A percentile compares a stretch with the other conserved stretches of the same genome.
Conservation (phyloP, 1,139 yeast species). For the Magnusiomyces tetraspermus region DNA sequence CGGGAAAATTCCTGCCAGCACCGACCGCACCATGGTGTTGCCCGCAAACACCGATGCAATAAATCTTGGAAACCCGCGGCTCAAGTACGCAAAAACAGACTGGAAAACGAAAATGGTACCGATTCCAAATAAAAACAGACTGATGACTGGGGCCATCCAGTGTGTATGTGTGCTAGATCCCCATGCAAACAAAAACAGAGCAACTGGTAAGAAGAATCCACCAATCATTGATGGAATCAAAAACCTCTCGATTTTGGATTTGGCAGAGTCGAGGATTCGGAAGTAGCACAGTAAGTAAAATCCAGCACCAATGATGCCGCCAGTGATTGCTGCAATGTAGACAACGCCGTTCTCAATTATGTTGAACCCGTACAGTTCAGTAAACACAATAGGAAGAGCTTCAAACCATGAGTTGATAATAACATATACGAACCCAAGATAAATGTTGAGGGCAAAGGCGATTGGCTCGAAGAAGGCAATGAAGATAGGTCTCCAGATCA, state of each 20-base stretch:
- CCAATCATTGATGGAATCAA: conserved; percentile 36
- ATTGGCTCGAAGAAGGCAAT: conserved; percentile 33
- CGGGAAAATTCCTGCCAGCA: conserved; percentile 49
- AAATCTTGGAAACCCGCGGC: conserved; percentile 64
- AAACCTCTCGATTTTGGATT: conserved; percentile 12
- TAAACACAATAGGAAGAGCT: conserved; percentile 50
- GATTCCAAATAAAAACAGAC: conserved; percentile 69
- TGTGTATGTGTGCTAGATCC: conserved; percentile 51
- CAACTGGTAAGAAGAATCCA: conserved; percentile 53
- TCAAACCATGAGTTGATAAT: conserved; percentile 51
- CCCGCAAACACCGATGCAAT: conserved; percentile 52
- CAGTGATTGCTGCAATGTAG: conserved; percentile 40
- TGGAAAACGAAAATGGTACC: conserved; percentile 68
- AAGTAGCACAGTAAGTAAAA: conserved; percentile 11
- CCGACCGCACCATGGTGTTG: conserved; percentile 42
- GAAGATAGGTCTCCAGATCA: conserved; percentile 40
- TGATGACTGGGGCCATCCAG: conserved; percentile 71
- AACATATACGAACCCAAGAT: conserved; percentile 47
- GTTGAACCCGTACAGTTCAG: conserved; percentile 40
- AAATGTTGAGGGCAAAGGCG: conserved; percentile 33
- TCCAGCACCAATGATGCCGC: conserved; percentile 30
- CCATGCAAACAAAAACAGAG: conserved; percentile 79
- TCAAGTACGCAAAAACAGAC: conserved; percentile 58
- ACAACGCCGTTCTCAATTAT: conserved; percentile 42
- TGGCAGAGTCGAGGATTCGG: background rate